Conservation (phyloP, 345 rosid genomes). For the Eucalyptus virginea region DNA sequence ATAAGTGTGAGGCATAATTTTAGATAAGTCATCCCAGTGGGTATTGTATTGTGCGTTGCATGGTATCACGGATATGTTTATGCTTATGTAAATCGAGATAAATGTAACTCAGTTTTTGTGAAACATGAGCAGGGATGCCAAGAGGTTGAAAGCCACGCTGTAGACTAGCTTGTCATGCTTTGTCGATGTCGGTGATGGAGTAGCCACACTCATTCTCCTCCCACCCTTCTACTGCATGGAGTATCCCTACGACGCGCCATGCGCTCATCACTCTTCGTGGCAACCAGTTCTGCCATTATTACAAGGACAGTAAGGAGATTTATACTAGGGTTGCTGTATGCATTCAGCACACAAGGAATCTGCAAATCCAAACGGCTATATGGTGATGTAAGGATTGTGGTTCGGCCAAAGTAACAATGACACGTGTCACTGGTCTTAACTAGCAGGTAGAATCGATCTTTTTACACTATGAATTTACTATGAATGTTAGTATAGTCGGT, state of each 20-base stretch:
- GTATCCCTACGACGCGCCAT: constrained; percentile 44
- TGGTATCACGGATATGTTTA: neutral
- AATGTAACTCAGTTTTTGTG: neutral
- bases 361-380: neutral
- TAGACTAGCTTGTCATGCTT: constrained; percentile 50
- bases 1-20: neutral
- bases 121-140: neutral
- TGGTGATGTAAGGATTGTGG: neutral
- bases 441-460: neutral
- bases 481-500: neutral
- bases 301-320: neutral
- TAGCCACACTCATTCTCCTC: constrained; percentile 46
- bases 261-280: constrained; percentile 77
- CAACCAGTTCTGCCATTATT: constrained; percentile 43
- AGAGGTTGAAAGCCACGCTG: constrained; percentile 46
- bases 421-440: neutral
- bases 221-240: constrained; percentile 59
- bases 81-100: neutral
- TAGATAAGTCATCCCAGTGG: neutral
- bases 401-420: neutral
- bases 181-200: constrained; percentile 7
- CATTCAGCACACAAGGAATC: neutral
- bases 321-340: neutral
- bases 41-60: neutral
- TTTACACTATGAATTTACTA: neutral